phyloP scores from a whole-genome alignment of 208 protist genomes.

The Crithidia acanthocephali region DNA sequence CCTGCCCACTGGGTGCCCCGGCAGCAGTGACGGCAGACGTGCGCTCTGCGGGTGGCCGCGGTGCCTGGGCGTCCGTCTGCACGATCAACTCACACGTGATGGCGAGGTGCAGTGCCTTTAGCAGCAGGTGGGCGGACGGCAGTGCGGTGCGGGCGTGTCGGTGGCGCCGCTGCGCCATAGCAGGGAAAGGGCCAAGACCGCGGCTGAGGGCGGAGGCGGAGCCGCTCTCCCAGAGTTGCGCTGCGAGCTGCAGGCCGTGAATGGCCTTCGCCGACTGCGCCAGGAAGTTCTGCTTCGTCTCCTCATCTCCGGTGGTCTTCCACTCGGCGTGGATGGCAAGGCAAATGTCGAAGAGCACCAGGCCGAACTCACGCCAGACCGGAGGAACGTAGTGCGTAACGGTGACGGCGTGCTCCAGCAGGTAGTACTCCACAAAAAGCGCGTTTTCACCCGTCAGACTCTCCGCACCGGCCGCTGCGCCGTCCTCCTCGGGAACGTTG shows the following conservation, averaged over 20 bases:
- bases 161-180: slow-evolving; percentile 53
- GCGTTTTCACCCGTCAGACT: slow-evolving; percentile 48
- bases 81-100: slow-evolving; percentile 51
- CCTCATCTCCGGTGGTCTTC: slow-evolving; percentile 55
- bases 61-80: slow-evolving; percentile 19
- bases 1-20: neutral
- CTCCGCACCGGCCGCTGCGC: slow-evolving; percentile 7
- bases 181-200: slow-evolving; percentile 75
- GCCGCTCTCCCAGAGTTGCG: slow-evolving; percentile 72
- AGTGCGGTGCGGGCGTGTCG: slow-evolving; percentile 74
- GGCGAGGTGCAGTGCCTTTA: slow-evolving; percentile 83
- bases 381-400: slow-evolving; percentile 54
- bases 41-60: neutral
- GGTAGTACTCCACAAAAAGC: slow-evolving; percentile 81
- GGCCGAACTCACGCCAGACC: slow-evolving; percentile 87
- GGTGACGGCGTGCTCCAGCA: slow-evolving; percentile 78
- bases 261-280: slow-evolving; percentile 82
- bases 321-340: slow-evolving; percentile 87
- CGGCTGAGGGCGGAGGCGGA: slow-evolving; percentile 45
- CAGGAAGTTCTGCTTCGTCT: slow-evolving; percentile 82
- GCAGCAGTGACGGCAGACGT: slow-evolving; percentile 5
- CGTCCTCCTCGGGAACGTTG: neutral
- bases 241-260: slow-evolving; percentile 74
- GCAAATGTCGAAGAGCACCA: slow-evolving; percentile 87
- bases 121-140: slow-evolving; percentile 66